Evolutionary conservation across 106 monocot genomes (phyloP).

Genomic region (Hemerocallis citrina): DNA sequence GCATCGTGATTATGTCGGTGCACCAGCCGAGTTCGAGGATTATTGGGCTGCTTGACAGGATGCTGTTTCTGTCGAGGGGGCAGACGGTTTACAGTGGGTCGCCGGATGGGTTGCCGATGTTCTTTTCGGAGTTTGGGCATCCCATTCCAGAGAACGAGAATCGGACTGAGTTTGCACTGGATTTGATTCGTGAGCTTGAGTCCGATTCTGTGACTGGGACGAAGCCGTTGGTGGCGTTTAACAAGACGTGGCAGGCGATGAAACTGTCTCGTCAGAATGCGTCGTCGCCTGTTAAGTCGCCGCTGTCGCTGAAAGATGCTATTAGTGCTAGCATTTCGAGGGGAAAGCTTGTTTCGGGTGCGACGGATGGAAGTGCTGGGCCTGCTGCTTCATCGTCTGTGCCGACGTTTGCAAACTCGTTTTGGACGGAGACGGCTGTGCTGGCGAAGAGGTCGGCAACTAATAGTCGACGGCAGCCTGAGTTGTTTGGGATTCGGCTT

Average conservation of each 20-base stretch:
- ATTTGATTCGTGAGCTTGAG: constrained; percentile 74
- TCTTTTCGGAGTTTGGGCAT: constrained; percentile 67
- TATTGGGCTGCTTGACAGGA: constrained; percentile 60
- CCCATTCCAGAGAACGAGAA: constrained; percentile 86
- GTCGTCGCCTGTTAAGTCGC: background rate
- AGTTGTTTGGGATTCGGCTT: constrained; percentile 57
- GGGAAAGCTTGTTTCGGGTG: constrained; percentile 79
- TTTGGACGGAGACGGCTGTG: constrained; percentile 54
- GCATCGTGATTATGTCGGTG: constrained; percentile 80
- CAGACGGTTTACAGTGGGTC: constrained; percentile 57
- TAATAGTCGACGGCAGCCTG: constrained; percentile 51
- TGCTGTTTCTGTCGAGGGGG: constrained; percentile 73
- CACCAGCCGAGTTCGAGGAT: constrained; percentile 91
- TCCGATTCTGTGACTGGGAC: constrained; percentile 20
- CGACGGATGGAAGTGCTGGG: constrained; percentile 11
- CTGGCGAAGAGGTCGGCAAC: constrained; percentile 35
- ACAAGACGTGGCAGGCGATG: constrained; percentile 30
- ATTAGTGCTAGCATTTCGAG: constrained; percentile 76
- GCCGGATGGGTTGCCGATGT: constrained; percentile 40
- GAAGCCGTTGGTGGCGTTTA: constrained; percentile 49
- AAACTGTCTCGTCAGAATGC: background rate
- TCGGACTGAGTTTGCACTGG: constrained; percentile 79
- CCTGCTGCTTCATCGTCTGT: constrained; percentile 17
- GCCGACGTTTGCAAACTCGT: constrained; percentile 68
- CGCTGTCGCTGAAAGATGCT: constrained; percentile 60